Evolutionary conservation across 495 filamentous ascomycete species (phyloP).

Genomic region (Pseudevernia furfuracea): DNA sequence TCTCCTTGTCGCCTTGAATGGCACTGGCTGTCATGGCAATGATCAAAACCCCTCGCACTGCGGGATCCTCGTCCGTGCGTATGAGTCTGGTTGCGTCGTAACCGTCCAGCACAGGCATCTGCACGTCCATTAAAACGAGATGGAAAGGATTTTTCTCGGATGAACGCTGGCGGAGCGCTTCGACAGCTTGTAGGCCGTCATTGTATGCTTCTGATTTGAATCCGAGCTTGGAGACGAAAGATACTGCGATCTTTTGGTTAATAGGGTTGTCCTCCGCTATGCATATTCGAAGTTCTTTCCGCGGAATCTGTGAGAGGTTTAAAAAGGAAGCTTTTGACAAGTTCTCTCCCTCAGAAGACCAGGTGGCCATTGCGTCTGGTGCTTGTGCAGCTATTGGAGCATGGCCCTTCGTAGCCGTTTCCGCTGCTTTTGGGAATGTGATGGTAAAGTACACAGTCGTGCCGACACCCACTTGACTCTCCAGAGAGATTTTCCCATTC

Average conservation of each 20-base stretch:
- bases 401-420: conserved; percentile 34
- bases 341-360: conserved; percentile 40
- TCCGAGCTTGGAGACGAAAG: conserved; percentile 76
- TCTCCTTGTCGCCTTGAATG: conserved; percentile 86
- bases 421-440: conserved; percentile 69
- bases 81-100: conserved; percentile 83
- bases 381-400: conserved; percentile 32
- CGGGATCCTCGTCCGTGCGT: conserved; percentile 62
- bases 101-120: conserved; percentile 92
- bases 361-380: conserved; percentile 47
- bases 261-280: conserved; percentile 90
- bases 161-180: conserved; percentile 67
- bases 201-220: conserved; percentile 77
- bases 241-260: conserved; percentile 85
- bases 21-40: conserved; percentile 92
- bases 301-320: conserved; percentile 61
- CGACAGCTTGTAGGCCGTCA: conserved; percentile 78
- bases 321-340: conserved; percentile 34
- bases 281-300: conserved; percentile 72
- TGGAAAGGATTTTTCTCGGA: conserved; percentile 58
- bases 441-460: conserved; percentile 83
- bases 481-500: conserved; percentile 72
- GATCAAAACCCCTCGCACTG: conserved; percentile 68
- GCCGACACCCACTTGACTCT: conserved; percentile 64
- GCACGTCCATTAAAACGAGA: conserved; percentile 88